Base-by-base conservation (phyloP, 192 early-diverging fungal genomes). In the Diversispora eburnea region DNA sequence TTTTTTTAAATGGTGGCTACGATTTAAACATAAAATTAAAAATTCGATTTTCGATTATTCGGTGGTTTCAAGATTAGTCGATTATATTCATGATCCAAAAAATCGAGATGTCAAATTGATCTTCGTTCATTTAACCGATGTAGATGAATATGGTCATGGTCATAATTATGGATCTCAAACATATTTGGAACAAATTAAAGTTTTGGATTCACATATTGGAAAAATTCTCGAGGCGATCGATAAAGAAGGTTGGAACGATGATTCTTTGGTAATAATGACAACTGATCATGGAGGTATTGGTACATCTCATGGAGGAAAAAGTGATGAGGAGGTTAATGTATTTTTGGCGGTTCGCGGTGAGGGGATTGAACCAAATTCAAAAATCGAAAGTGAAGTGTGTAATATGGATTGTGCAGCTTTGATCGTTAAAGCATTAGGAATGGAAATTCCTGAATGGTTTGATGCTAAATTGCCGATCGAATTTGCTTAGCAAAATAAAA, bases 361-460 rank as follows among this genome's bases (percentile, higher is more conserved):
- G 8, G 70, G 58, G 5, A 59, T 72, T 61, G 58, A 72, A 25
- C 45, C 56, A 8, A 51, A 39, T 17, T 58, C 52, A 42, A 72
- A 39, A 42, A 61, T 61, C 25, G 25, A 45, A 8, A 49, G 47
- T 22, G 58, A 72, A n/a, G 70, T 72, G 5, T 47, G 10, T 25
- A 72, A 72, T n/a, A 72, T 72, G 70, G 58, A 61, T 61, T 61
- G 56, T 47, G 58, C 70, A 61, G 70, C 70, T 72, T 3, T 72
- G 7, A 39, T 61, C 9, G 25, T 72, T 7, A 8, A 43, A 8
- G 70, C 56, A n/a, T 61, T 72, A 13, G 70, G 70, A 25, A 61
- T 48, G 22, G 45, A 72, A 8, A 51, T 49, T 25, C 70, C 70
- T 41, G 70, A 61, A 25, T 72, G 58, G 56, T 72, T 72, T 62